These are phyloP conservation scores for Coemansia erecta DNA, from an alignment of 192 early-diverging fungal species.

Conservation along the genomic window DNA sequence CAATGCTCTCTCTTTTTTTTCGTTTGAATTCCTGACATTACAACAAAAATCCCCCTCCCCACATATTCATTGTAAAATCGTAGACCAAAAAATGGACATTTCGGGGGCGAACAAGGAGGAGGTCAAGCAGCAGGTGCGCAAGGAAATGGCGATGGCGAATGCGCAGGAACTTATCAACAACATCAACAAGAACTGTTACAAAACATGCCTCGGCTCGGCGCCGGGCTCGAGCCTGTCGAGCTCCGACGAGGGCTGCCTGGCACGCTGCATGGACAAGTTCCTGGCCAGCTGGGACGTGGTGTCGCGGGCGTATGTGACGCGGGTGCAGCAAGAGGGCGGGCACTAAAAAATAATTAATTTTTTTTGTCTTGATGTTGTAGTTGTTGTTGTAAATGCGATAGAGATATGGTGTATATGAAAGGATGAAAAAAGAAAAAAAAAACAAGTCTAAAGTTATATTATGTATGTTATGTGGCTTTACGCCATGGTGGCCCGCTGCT, in stretches of 20 bases:
- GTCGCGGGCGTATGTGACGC: conserved; percentile 69
- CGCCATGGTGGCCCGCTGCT: conserved; percentile 49
- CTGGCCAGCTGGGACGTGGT: conserved; percentile 86
- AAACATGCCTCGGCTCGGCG: conserved; percentile 73
- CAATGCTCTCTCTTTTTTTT: too few relatives aligned
- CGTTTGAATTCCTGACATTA: not conserved
- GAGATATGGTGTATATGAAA: not conserved
- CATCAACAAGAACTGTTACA: conserved; percentile 88
- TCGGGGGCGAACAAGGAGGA: conserved; percentile 60
- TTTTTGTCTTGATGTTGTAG: not conserved
- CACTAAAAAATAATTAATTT: conserved; percentile 1
- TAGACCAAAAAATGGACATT: not conserved
- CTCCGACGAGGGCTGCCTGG: conserved; percentile 72
- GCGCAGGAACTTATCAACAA: conserved; percentile 81
- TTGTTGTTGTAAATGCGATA: not conserved
- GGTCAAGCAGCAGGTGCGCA: conserved; percentile 73
- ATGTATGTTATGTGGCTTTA: conserved; percentile 3
- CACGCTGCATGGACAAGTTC: conserved; percentile 85
- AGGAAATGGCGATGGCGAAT: conserved; percentile 77
- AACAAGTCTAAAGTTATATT: not conserved
- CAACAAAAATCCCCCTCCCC: not conserved
- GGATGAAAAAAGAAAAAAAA: not conserved
- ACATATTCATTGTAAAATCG: too few relatives aligned
- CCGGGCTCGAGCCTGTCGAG: conserved; percentile 68
- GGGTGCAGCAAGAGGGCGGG: conserved; percentile 64